Evolutionary conservation across 176 grass and related monocot species (phyloP), one percentile per base, ranked within the genome.

Genomic region (Triticum monococcum): DNA sequence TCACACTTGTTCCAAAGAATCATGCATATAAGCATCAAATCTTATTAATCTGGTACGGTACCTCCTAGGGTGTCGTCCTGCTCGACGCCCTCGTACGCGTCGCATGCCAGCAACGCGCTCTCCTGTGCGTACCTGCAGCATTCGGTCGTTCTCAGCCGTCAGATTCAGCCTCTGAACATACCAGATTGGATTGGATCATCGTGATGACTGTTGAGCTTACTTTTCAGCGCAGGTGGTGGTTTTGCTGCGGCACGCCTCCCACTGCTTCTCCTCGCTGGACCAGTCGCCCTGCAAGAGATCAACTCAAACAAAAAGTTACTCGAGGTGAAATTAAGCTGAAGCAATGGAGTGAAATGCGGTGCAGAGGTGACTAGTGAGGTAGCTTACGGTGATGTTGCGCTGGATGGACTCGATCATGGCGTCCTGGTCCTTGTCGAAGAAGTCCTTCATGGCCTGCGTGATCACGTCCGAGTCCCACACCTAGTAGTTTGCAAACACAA

Each of bases 401-500:
- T 93, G 78, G 81, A 98, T 98, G 74, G 85, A 86, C 16, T 93
- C 11, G 48, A 98, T 84, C 95, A 98, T 98, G 32, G 86, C 87
- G 79, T 1, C n/a, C 17, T 82, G 17, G 28, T 95, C 88, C 38
- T 92, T 67, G 79, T 79, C 12, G 83, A 95, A 98, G 62, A 95
- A 98, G 38, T 95, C 91, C 63, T 85, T 86, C 95, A 93, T 95
- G 72, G 93, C 91, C n/a, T 89, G 87, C 23, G 95, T 91, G 18
- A 98, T 98, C 10, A 98, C 84, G 81, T 73, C 86, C 45, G 90
- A 81, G 54, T 98, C 95, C 95, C 95, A 98, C 2, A 98, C 95
- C 92, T 97, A 70, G 24, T 36, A 36, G 12, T 62, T 62, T 62
- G 20, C 3, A 11, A 24, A 62, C 3, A 7, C 5, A 24, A 11